Evolutionary conservation across 106 monocot species (phyloP).

Genomic region (Platanthera zijinensis): DNA sequence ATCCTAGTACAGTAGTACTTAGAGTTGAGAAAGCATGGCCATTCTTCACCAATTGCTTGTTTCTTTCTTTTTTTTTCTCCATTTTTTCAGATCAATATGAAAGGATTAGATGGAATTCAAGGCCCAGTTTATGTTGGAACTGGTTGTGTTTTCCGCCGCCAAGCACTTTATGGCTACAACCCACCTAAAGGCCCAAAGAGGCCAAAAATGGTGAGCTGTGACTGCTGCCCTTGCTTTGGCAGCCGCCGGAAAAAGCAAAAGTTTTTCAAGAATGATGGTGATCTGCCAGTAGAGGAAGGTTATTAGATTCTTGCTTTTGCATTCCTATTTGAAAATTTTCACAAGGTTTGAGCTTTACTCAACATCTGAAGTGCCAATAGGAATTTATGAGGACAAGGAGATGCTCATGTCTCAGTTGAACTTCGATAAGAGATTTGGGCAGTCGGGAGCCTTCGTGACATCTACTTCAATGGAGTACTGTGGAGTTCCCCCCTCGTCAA

Average conservation of each 20-base stretch:
- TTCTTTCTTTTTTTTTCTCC: no score
- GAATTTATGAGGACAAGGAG: slow-evolving; percentile 68
- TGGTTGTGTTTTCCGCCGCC: slow-evolving; percentile 84
- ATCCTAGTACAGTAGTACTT: background rate
- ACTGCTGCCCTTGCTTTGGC: slow-evolving; percentile 92
- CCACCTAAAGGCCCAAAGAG: slow-evolving; percentile 85
- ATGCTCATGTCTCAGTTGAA: slow-evolving; percentile 77
- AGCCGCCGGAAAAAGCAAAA: slow-evolving; percentile 63
- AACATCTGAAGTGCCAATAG: slow-evolving; percentile 9
- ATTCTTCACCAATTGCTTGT: no score
- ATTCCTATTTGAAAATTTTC: background rate
- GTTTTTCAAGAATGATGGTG: slow-evolving; percentile 19
- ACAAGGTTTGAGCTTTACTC: background rate
- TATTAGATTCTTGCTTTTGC: background rate
- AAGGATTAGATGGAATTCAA: slow-evolving; percentile 93
- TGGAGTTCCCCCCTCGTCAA: slow-evolving; percentile 84
- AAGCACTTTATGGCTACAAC: slow-evolving; percentile 84
- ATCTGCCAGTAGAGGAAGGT: slow-evolving; percentile 26
- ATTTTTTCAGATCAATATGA: slow-evolving; percentile 85
- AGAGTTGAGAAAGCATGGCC: no score
- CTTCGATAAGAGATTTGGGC: slow-evolving; percentile 91
- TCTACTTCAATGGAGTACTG: slow-evolving; percentile 96
- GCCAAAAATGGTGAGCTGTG: slow-evolving; percentile 91
- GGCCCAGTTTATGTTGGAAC: slow-evolving; percentile 96
- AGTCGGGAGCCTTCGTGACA: slow-evolving; percentile 85